Base-by-base conservation (phyloP, 768 basidiomycete species). In the Solioccasus polychromus region DNA sequence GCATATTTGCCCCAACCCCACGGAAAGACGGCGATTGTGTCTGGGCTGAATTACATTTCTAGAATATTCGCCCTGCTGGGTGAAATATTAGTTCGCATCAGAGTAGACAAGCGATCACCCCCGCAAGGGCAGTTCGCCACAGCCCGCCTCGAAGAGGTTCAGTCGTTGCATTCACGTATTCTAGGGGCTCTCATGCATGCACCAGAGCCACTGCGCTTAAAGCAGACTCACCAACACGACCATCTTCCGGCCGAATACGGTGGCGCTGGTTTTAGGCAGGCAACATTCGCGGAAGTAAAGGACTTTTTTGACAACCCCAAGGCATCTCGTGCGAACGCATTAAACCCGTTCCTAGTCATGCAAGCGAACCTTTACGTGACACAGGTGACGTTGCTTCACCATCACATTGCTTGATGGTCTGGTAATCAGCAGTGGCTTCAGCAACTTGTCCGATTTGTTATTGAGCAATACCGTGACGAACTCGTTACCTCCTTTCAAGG, bases 401-500 rank as follows among this genome's bases (percentile, higher is more conserved):
- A 17, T 28, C 10, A 19, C 8, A 29, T 17, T 39, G 10, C 7
- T 29, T 2, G 18, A 10, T 23, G n/a, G 24, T 15, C 38, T 22
- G 2, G 32, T 51, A 15, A 49, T 15, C 17, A 18, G 19, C 25
- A 12, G 3, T 38, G n/a, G 11, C n/a, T 7, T 22, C 53, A 94
- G 90, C 92, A 94, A 91, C 78, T 92, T 39, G 90, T 90, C 46
- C 88, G 92, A 45, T 92, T 91, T 55, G 89, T 94, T 51, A 88
- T 90, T 42, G 87, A 93, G 54, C 92, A 92, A 66, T 94, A 94
- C 62, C 84, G 89, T 6, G 87, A 94, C 50, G 90, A 95, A 65
- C 77, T 95, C 20, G 63, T 89, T 39, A 71, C 75, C 51, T 81
- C 78, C 17, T 73, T 88, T 51, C 84, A 82, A 57, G 84, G 81